A percentile compares a stretch with the other conserved stretches of the same genome.
phyloP scores from a whole-genome alignment of 352 stramenopile genomes.

The Peronospora destructor region DNA sequence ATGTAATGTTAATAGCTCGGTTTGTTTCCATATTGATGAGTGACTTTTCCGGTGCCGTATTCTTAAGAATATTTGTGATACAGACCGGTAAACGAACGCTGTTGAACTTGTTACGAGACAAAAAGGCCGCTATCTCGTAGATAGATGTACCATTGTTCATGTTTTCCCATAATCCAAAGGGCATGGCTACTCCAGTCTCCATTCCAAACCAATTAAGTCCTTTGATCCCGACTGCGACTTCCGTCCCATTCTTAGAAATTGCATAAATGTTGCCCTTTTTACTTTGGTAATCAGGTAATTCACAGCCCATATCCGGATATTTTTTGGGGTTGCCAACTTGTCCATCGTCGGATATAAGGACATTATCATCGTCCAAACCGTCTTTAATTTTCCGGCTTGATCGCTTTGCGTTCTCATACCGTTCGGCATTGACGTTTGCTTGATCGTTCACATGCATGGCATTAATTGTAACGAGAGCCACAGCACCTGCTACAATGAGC shows the following conservation, averaged over 20 bases:
- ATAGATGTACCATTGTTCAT: constrained; percentile 52
- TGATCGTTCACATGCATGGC: constrained; percentile 34
- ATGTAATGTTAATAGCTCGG: constrained; percentile 55
- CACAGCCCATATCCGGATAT: constrained; percentile 47
- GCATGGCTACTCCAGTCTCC: constrained; percentile 55
- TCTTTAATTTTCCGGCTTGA: constrained; percentile 37
- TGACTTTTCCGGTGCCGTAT: constrained; percentile 34
- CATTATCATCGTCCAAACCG: constrained; percentile 24
- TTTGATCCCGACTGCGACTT: constrained; percentile 48
- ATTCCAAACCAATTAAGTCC: constrained; percentile 76
- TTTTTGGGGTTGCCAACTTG: constrained; percentile 48
- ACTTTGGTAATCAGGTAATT: constrained; percentile 55
- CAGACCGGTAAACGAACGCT: constrained; percentile 52
- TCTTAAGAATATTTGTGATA: constrained; percentile 44
- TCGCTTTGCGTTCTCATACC: constrained; percentile 26
- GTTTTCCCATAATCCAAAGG: constrained; percentile 70
- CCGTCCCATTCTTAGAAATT: constrained; percentile 45
- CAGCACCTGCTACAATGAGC: constrained; percentile 30
- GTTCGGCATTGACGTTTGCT: constrained; percentile 14
- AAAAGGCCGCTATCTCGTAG: constrained; percentile 59
- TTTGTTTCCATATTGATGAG: constrained; percentile 67
- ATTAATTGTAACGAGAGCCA: constrained; percentile 45
- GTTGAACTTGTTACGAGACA: constrained; percentile 71
- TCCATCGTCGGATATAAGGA: constrained; percentile 44
- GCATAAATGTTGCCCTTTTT: constrained; percentile 48